Percentiles rank a stretch among this genome's conserved stretches.
These are phyloP conservation scores for Oryza officinalis DNA, from an alignment of 176 grass and related monocot genomes.

Conservation along the genomic window DNA sequence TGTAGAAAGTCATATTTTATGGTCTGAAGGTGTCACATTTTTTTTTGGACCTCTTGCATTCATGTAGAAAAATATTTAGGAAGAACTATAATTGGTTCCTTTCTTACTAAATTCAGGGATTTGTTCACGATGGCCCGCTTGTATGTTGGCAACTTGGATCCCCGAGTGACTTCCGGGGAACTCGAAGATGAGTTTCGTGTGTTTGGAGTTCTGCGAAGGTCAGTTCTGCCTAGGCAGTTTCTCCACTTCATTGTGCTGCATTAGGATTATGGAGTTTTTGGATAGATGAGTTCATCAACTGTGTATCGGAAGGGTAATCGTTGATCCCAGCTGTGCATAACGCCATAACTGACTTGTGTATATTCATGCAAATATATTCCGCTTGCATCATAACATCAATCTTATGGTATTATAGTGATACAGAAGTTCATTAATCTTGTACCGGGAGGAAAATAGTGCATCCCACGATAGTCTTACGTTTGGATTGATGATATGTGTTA, in stretches of 20 bases:
- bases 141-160: constrained; percentile 90
- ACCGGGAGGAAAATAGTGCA: neutral
- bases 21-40: neutral
- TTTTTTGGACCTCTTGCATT: neutral
- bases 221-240: neutral
- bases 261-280: neutral
- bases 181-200: constrained; percentile 87
- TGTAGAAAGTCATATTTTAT: neutral
- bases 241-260: neutral
- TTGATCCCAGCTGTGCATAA: neutral
- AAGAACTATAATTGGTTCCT: neutral
- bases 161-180: constrained; percentile 67
- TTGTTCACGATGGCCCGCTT: constrained; percentile 70
- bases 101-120: constrained; percentile 24
- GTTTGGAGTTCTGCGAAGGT: constrained; percentile 92
- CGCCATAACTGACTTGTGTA: neutral
- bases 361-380: neutral
- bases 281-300: neutral
- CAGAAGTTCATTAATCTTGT: neutral
- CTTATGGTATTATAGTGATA: neutral
- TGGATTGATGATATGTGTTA: neutral
- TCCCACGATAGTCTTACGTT: neutral
- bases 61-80: neutral
- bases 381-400: neutral
- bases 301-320: neutral